Conservation (phyloP, 2,329 filamentous ascomycete genomes). For the Cladosporium sp. region DNA sequence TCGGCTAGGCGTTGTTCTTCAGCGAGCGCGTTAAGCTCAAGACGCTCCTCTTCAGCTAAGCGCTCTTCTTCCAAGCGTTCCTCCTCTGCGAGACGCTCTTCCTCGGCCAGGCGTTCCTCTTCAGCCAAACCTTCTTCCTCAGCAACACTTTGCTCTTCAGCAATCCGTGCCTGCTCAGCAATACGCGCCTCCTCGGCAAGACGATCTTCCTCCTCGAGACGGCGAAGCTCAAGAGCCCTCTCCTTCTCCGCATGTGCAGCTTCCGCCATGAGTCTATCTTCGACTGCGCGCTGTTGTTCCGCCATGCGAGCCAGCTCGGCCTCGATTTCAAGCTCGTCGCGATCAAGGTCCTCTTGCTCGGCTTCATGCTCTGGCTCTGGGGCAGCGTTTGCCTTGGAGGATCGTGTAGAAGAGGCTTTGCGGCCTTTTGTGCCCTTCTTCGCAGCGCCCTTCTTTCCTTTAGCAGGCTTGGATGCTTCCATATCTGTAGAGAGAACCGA, state of each 20-base stretch:
- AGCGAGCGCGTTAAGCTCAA: not conserved
- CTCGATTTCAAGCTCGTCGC: conserved; percentile 37
- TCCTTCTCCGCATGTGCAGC: conserved; percentile 33
- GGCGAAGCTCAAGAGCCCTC: conserved; percentile 8
- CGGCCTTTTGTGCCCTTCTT: conserved; percentile 32
- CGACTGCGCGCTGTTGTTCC: conserved; percentile 27
- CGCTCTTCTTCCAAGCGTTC: conserved; percentile 1
- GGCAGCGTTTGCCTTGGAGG: conserved; percentile 30
- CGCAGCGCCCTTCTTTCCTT: conserved; percentile 30
- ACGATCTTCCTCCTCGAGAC: conserved; percentile 8
- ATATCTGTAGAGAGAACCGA: conserved; percentile 5
- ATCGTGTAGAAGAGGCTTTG: conserved; percentile 32
- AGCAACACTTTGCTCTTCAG: conserved; percentile 1
- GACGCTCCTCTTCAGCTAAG: conserved; percentile 6
- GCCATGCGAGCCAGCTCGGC: conserved; percentile 37
- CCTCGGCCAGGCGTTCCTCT: conserved; percentile 16
- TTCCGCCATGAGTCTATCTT: conserved; percentile 51
- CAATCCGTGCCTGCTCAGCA: conserved; percentile 12
- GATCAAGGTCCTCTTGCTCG: conserved; percentile 27
- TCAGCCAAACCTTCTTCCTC: conserved; percentile 5
- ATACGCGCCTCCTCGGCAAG: conserved; percentile 10
- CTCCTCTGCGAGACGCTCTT: conserved; percentile 11
- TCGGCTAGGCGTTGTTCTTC: conserved; percentile 14
- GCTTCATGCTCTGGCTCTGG: conserved; percentile 26
- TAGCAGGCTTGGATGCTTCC: conserved; percentile 27